Base-by-base conservation (phyloP, 495 filamentous ascomycete genomes). In the Podospora conica region DNA sequence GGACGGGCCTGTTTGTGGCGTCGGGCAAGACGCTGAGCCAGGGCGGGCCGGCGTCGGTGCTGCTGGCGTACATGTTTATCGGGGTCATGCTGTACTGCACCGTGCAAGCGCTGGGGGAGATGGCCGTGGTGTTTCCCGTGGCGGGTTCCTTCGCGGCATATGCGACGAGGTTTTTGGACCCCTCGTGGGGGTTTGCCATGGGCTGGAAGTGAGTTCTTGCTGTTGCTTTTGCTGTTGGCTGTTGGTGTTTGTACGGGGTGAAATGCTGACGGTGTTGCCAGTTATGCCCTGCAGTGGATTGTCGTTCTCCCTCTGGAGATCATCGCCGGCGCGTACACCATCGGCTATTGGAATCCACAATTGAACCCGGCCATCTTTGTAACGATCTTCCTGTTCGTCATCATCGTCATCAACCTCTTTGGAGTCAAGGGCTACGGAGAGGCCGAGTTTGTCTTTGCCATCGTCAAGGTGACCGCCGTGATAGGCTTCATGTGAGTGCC, bases 111-210 rank as follows among this genome's bases (percentile, higher is more conserved):
- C 82, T 98, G 56, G 94, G 94, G 66, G 94, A 98, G 78, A 85
- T 98, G 83, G 92, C 94, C 15, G 94, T 97, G 72, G 69, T 92
- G 24, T 96, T 94, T 72, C 94, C 94, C 4, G 89, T 97, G 24
- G 91, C 95, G 28, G 94, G 94, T 64, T 96, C 92, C 9, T 98
- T 97, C 75, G 89, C 93, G 24, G 89, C 91, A 23, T 97, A 91
- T 76, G 96, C 93, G 40, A 96, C 91, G 54, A 85, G 94, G 28
- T 98, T 97, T 76, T 70, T 97, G 24, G 93, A 97, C 70, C 94
- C 94, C 9, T 90, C 91, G 11, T 97, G 94, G 95, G 95, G 95
- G 4, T 98, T 97, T 74, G 94, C 95, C 53, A 96, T 97, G 92
- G 95, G 95, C 27, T 97, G 93, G 94, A 96, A 97, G 82, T 88